Base-by-base conservation (phyloP, 2,329 filamentous ascomycete genomes). In the Neofusicoccum kwambonambiense region DNA sequence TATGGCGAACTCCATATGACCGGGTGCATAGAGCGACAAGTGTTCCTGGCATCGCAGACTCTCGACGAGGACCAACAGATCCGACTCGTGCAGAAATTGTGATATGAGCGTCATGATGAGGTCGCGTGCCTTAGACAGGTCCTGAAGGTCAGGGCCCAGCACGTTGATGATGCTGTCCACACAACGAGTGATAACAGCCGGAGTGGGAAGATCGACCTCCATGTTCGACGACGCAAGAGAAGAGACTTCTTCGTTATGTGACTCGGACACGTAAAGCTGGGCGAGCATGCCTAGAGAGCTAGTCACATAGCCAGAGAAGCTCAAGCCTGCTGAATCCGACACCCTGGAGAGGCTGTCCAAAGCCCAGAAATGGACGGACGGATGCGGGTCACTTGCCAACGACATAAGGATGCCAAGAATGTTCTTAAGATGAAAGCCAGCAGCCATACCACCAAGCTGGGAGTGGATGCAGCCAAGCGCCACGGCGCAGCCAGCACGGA, bases 351-450 rank as follows among this genome's bases (percentile, higher is more conserved):
- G 78, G 9, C 92, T 94, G 74, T 97, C 93, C 50, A 99, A 82
- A 2, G 96, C 94, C 93, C 93, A 98, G 74, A 94, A 97, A 77
- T 99, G 95, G 8, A 99, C 95, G 0, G 91, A 89, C 0, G 95
- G 93, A 75, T 99, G 95, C 19, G 94, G 92, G 73, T 99, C 95
- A 70, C 93, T 97, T 76, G 93, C 94, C 9, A 99, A 84, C 7
- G 95, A 98, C 90, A 98, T 96, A n/a, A 99, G 81, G 44, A 99
- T 96, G 17, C 94, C 91, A n/a, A 97, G 86, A 57, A 99, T 97
- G 1, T 93, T 97, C 80, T 98, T 98, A 58, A 99, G 84, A 75
- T 99, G 95, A 71, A 95, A 93, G 3, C 93, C 93, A 63, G 95
- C 95, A 62, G 95, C 95, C 93, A 99, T 98, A 64, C 95, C 94